phyloP scores from a whole-genome alignment of 2,329 filamentous ascomycete species.

The Trichoderma sp. region DNA sequence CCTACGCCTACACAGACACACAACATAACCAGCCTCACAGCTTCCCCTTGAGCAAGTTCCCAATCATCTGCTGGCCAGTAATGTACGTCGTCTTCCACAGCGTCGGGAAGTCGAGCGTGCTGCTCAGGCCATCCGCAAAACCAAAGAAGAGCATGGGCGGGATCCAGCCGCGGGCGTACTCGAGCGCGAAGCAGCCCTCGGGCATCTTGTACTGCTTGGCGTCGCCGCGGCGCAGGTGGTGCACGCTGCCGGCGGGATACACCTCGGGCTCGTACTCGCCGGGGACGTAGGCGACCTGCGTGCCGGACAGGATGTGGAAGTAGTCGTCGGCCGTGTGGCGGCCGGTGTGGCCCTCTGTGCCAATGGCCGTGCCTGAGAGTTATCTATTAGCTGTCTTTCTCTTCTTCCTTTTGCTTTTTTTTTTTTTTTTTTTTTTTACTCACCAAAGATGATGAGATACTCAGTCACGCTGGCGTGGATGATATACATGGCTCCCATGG shows the following conservation, averaged over 20 bases:
- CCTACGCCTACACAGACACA: background rate
- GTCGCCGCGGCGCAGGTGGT: slow-evolving; percentile 68
- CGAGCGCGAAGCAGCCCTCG: slow-evolving; percentile 72
- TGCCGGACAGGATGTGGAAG: slow-evolving; percentile 83
- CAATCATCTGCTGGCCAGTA: slow-evolving; percentile 73
- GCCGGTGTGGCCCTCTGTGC: slow-evolving; percentile 84
- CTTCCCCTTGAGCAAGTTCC: slow-evolving; percentile 70
- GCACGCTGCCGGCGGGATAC: slow-evolving; percentile 66
- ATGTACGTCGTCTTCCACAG: slow-evolving; percentile 74
- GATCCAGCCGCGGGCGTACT: slow-evolving; percentile 87
- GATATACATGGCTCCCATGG: slow-evolving; percentile 90
- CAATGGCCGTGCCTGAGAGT: slow-evolving; percentile 61
- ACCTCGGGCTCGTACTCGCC: slow-evolving; percentile 66
- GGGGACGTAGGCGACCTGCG: slow-evolving; percentile 71
- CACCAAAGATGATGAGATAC: slow-evolving; percentile 82
- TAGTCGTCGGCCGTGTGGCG: slow-evolving; percentile 92
- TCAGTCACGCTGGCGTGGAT: slow-evolving; percentile 87
- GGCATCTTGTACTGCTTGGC: slow-evolving; percentile 86
- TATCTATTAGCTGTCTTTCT: background rate
- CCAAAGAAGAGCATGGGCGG: slow-evolving; percentile 91
- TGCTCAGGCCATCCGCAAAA: slow-evolving; percentile 75
- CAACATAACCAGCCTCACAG: slow-evolving; percentile 38
- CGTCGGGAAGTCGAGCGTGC: slow-evolving; percentile 82
- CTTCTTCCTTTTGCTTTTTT: background rate
- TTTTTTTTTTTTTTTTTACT: slow-evolving; percentile 3